Conservation (phyloP, 2,329 filamentous ascomycete species). For the Thielaviopsis populi region DNA sequence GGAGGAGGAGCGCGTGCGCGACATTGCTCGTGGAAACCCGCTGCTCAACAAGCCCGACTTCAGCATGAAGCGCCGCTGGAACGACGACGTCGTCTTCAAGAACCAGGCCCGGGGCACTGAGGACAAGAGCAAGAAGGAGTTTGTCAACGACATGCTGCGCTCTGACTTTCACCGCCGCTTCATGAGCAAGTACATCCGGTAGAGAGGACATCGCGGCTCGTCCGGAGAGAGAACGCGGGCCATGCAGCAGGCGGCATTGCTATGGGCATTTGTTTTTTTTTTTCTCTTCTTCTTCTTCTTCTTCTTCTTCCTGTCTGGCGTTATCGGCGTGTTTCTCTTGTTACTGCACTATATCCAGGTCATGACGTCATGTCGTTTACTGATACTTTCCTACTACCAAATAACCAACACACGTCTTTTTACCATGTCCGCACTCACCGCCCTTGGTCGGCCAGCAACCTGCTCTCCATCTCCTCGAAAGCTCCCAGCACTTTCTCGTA, state of each 20-base stretch:
- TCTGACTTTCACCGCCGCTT: conserved; percentile 98
- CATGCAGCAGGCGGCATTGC: neutral
- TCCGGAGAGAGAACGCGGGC: neutral
- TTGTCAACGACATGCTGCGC: conserved; percentile 89
- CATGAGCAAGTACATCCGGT: conserved; percentile 59
- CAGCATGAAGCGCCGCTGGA: conserved; percentile 84
- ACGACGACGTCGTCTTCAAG: conserved; percentile 98
- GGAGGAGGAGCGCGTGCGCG: conserved; percentile 66
- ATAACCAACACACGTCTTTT: neutral
- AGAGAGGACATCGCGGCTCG: conserved; percentile 17
- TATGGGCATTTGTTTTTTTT: conserved; percentile 14
- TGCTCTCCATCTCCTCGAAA: conserved; percentile 61
- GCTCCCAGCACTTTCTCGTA: conserved; percentile 66
- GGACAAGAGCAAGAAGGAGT: conserved; percentile 82
- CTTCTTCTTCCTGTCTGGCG: conserved; percentile 13
- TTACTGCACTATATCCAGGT: neutral
- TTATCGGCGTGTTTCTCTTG: neutral
- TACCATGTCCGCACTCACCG: conserved; percentile 13
- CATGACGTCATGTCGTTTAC: neutral
- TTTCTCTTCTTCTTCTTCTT: conserved; percentile 17
- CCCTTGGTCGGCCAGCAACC: conserved; percentile 31
- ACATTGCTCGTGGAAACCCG: conserved; percentile 87
- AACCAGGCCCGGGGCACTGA: conserved; percentile 94
- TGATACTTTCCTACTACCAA: neutral
- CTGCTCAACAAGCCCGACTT: conserved; percentile 80